Percentiles rank a stretch among this genome's conserved stretches.
phyloP scores from a whole-genome alignment of 2,329 filamentous ascomycete genomes.

The Epichloe sibirici region DNA sequence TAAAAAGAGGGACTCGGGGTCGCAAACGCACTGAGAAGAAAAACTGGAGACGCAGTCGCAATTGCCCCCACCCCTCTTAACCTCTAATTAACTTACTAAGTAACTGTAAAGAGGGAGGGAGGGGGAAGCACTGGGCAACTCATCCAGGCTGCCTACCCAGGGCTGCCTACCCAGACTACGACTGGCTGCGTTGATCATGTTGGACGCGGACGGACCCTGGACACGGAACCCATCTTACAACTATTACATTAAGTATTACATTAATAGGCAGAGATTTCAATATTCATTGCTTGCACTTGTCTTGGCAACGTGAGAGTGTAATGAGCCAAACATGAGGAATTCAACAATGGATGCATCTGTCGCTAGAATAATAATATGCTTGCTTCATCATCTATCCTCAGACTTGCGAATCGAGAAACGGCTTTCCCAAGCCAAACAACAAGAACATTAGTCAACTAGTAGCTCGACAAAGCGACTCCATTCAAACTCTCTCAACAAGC shows the following conservation, averaged over 20 bases:
- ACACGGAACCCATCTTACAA: too few species aligned
- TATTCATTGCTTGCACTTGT: too few species aligned
- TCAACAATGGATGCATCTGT: neutral
- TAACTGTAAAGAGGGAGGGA: too few species aligned
- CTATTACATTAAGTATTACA: too few species aligned
- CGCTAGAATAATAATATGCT: slow-evolving; percentile 3
- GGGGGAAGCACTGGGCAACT: too few species aligned
- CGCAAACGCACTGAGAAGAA: neutral
- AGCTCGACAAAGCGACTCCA: neutral
- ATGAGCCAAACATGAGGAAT: neutral
- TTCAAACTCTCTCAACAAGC: slow-evolving; percentile 3
- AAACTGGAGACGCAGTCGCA: neutral
- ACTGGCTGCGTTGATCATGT: too few species aligned
- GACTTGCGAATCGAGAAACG: neutral
- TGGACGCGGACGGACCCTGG: too few species aligned
- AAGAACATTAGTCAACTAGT: neutral
- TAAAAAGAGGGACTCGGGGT: neutral
- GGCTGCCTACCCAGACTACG: too few species aligned
- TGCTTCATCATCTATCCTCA: neutral
- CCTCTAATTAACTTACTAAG: too few species aligned
- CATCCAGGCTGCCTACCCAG: too few species aligned
- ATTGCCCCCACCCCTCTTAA: neutral
- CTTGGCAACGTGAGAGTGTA: too few species aligned
- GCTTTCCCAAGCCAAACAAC: slow-evolving; percentile 12
- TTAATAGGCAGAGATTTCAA: too few species aligned